Conservation (phyloP, 441 rosid genomes). For the Adansonia gregorii region DNA sequence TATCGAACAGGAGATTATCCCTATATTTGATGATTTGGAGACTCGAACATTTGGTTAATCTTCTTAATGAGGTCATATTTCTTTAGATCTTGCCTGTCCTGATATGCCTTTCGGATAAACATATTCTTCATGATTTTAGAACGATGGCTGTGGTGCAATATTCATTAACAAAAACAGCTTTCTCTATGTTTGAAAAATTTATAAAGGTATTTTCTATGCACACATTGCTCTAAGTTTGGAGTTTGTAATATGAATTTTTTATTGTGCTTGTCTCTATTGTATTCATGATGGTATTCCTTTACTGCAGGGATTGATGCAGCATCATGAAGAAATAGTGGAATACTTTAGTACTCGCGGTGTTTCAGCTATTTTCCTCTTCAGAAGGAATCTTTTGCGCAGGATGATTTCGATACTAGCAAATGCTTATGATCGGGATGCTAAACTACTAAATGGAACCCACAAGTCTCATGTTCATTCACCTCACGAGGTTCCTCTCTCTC, state of each 20-base stretch:
- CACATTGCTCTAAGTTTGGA: not conserved
- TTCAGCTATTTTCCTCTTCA: slow-evolving; percentile 78
- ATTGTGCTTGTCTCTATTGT: slow-evolving; percentile 2
- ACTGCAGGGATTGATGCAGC: slow-evolving; percentile 80
- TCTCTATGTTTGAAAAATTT: not conserved
- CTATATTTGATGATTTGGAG: not conserved
- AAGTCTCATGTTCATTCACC: slow-evolving; percentile 94
- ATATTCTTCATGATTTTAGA: slow-evolving; percentile 2
- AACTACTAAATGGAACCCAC: slow-evolving; percentile 81
- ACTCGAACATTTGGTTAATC: not conserved
- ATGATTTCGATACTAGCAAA: slow-evolving; percentile 90
- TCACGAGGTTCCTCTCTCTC: slow-evolving; percentile 55
- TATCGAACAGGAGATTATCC: not conserved
- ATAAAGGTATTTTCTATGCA: not conserved
- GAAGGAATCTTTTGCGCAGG: slow-evolving; percentile 87
- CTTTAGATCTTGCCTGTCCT: not conserved
- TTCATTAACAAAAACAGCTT: not conserved
- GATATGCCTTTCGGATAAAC: not conserved
- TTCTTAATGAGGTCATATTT: not conserved
- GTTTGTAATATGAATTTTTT: not conserved
- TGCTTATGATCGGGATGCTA: slow-evolving; percentile 75
- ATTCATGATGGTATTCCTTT: not conserved
- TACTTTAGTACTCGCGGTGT: slow-evolving; percentile 83
- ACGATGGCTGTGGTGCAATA: not conserved
- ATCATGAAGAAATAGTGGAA: slow-evolving; percentile 77